phyloP scores from a whole-genome alignment of 1,139 yeast species.

The Scheffersomyces lignicola region DNA sequence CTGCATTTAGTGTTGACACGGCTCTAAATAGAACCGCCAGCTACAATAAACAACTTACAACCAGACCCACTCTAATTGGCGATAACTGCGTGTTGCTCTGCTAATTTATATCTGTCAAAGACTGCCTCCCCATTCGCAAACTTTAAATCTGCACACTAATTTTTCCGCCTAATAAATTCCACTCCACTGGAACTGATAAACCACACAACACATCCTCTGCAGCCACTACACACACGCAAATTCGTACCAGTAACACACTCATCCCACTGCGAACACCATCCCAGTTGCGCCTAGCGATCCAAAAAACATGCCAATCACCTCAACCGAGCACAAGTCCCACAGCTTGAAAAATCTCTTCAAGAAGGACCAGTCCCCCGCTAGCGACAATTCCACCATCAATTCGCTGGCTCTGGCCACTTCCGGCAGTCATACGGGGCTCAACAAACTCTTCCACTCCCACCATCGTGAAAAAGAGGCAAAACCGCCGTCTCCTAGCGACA shows the following conservation, averaged over 20 bases:
- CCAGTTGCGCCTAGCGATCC: constrained; percentile 2
- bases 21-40: no score
- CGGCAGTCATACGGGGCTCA: constrained; percentile 24
- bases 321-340: constrained; percentile 17
- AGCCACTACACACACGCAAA: not conserved
- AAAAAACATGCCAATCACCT: constrained; percentile 7
- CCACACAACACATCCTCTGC: not conserved
- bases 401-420: constrained; percentile 12
- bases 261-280: constrained; percentile 3
- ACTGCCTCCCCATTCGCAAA: no score
- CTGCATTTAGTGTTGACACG: no score
- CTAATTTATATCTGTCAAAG: no score
- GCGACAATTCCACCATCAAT: constrained; percentile 7
- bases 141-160: constrained; percentile 1
- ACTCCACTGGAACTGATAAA: no score
- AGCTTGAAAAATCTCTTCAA: constrained; percentile 21
- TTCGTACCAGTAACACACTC: not conserved
- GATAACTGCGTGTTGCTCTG: no score
- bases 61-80: no score
- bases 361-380: constrained; percentile 16
- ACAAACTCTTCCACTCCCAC: constrained; percentile 28
- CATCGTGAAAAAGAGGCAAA: constrained; percentile 9
- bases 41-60: no score
- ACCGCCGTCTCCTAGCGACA: constrained; percentile 1
- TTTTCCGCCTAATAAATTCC: no score